Base-by-base conservation (phyloP, 805 yeast genomes). In the Kluyveromyces aestuarii region DNA sequence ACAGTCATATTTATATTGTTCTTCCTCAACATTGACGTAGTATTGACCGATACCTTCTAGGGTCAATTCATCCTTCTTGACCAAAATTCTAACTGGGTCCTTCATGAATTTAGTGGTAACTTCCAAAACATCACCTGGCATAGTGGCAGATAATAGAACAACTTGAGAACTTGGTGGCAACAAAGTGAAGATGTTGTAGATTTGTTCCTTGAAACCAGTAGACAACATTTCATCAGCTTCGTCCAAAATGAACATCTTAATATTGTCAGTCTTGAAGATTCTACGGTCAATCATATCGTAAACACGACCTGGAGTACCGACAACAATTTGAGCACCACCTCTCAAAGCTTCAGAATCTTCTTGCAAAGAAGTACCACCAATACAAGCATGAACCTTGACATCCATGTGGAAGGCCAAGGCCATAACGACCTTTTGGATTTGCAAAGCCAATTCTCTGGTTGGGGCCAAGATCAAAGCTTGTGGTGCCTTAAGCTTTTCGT, bases 251-350 rank as follows among this genome's bases (percentile, higher is more conserved):
- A 93, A 80, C 95, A 93, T 88, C 76, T 89, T 88, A 63, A 93
- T 77, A 69, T 82, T 77, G 61, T 87, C 80, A 55, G 96, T 84
- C 67, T 74, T 81, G 71, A 93, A 81, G 72, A 75, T 76, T 63
- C 96, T 79, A 69, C 97, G 81, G 72, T 87, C 86, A 66, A 93
- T 90, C 91, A 93, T 88, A 71, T 93, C 98, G 63, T 75, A 80
- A 55, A 93, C 97, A 74, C 99, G 82, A 65, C 99, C 99, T 60
- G 99, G 99, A 51, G 99, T 93, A 67, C 98, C 99, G 62, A 89
- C 91, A 50, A 93, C 95, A 51, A 91, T 79, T 73, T 91, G 97
- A 56, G 86, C 95, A 58, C 95, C 96, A 55, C 80, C 79, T 62
- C 79, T 77, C 67, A 93, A 79, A 57, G 86, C 88, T 68, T 82